Percentiles rank a stretch among this genome's conserved stretches.
Conservation (phyloP, 2,329 filamentous ascomycete species). For the Alternaria triticina region DNA sequence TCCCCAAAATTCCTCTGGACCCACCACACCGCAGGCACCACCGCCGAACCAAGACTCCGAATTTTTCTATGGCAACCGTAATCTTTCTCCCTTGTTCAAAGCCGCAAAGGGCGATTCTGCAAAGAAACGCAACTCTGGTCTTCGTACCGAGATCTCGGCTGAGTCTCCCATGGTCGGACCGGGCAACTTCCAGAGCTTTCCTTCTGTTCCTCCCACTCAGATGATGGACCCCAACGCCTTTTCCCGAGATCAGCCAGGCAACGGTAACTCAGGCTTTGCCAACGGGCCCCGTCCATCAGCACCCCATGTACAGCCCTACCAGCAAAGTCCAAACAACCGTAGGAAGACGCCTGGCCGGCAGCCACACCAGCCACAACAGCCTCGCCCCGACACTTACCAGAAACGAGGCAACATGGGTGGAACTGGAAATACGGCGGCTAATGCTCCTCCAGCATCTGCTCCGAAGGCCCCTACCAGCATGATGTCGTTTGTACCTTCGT, state of each 20-base stretch:
- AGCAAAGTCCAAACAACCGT: slow-evolving; percentile 32
- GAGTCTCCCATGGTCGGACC: slow-evolving; percentile 38
- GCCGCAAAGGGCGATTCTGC: slow-evolving; percentile 53
- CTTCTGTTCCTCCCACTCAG: slow-evolving; percentile 22
- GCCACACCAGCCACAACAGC: slow-evolving; percentile 25
- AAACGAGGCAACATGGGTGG: slow-evolving; percentile 20
- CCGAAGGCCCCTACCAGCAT: slow-evolving; percentile 33
- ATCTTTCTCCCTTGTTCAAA: slow-evolving; percentile 58
- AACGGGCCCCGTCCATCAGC: slow-evolving; percentile 34
- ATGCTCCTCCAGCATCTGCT: slow-evolving; percentile 18
- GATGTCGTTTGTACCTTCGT: slow-evolving; percentile 47
- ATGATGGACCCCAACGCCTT: slow-evolving; percentile 29
- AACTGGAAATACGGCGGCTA: slow-evolving; percentile 16
- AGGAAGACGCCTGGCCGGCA: slow-evolving; percentile 32
- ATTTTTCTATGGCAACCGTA: slow-evolving; percentile 53
- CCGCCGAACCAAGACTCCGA: slow-evolving; percentile 34
- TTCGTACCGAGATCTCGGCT: slow-evolving; percentile 52
- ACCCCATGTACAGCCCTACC: slow-evolving; percentile 33
- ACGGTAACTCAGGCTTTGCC: slow-evolving; percentile 14
- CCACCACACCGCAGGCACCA: slow-evolving; percentile 41
- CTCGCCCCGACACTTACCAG: slow-evolving; percentile 33
- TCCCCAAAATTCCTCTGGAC: slow-evolving; percentile 41
- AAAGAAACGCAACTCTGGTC: slow-evolving; percentile 50
- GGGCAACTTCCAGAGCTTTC: slow-evolving; percentile 31
- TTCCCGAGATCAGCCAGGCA: slow-evolving; percentile 23